Conservation (phyloP, 2,329 filamentous ascomycete genomes). For the Helicocarpus griseus region DNA sequence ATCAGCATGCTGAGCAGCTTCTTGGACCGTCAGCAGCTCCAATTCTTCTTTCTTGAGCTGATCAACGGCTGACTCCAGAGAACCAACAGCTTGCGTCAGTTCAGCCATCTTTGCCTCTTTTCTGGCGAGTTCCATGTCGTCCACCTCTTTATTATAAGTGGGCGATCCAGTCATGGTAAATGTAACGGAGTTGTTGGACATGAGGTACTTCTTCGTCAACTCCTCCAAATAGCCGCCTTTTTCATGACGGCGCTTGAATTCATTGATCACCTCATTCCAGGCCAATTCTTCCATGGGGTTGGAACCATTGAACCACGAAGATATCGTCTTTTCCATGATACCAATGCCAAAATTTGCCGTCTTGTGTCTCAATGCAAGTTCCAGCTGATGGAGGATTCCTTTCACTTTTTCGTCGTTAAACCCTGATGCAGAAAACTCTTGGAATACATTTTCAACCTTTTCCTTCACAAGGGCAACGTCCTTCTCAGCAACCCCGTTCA, state of each 20-base stretch:
- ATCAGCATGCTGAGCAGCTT: constrained; percentile 73
- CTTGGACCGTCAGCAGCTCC: constrained; percentile 70
- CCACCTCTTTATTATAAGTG: constrained; percentile 63
- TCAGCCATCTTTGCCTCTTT: constrained; percentile 65
- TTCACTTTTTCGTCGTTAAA: constrained; percentile 88
- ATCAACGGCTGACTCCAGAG: constrained; percentile 59
- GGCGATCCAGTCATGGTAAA: constrained; percentile 90
- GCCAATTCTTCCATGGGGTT: constrained; percentile 85
- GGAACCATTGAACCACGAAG: constrained; percentile 90
- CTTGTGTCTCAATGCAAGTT: constrained; percentile 91
- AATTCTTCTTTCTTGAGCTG: constrained; percentile 69
- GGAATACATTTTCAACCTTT: constrained; percentile 62
- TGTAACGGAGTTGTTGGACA: constrained; percentile 76
- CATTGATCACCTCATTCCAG: constrained; percentile 80
- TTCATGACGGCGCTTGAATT: constrained; percentile 68
- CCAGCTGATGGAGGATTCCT: constrained; percentile 85
- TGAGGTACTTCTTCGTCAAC: constrained; percentile 77
- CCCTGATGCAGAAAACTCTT: constrained; percentile 60
- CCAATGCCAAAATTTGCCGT: constrained; percentile 90
- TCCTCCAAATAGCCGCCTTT: constrained; percentile 73
- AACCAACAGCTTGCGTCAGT: constrained; percentile 57
- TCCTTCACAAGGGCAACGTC: constrained; percentile 69
- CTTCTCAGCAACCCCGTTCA: constrained; percentile 77
- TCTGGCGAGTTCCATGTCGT: constrained; percentile 64
- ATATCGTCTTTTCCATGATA: constrained; percentile 77